Evolutionary conservation across 345 rosid species (phyloP), one percentile per base, ranked within the genome.

Genomic region (Gossypioides kirkii): DNA sequence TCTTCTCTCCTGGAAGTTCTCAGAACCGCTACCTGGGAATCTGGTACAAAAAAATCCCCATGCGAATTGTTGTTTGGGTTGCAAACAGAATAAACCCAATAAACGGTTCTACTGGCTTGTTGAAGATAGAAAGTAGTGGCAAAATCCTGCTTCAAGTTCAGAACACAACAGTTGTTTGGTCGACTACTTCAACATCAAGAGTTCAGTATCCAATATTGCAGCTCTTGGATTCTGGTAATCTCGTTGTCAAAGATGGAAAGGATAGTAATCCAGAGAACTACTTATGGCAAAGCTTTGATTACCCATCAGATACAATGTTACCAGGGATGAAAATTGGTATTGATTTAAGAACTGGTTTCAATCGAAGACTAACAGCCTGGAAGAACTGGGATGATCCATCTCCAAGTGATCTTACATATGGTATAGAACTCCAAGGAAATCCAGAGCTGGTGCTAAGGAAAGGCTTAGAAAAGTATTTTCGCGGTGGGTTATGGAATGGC

Each of bases 401-500:
- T 47, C 69, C 69, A 0, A 28, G 76, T 25, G 76, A 61, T 26
- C 52, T 55, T 61, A 50, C 46, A 26, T 47, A 45, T 38, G 58
- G 56, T 8, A 10, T 61, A 13, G 75, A 73, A 7, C 47, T 49
- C 25, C 5, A 60, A 8, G 69, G 69, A 5, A 42, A 12, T 11
- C 69, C 76, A 6, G 23, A 61, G 18, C 0, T n/a, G 17, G 69
- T 73, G 9, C 45, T 87, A 7, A 18, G 47, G 59, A 50, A 49
- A 28, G 76, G 76, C 18, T 73, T 59, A 47, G 23, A 11, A 47
- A 47, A 62, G 47, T 47, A 61, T 28, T 8, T 12, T 10, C 41
- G 84, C 1, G 67, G 78, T 10, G 91, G 89, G 4, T 77, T 87
- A 3, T 87, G 89, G 91, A 87, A 85, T 70, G 91, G 87, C 5